Evolutionary conservation across 2,329 filamentous ascomycete species (phyloP).

Genomic region (Ilyonectria mors-panacis): DNA sequence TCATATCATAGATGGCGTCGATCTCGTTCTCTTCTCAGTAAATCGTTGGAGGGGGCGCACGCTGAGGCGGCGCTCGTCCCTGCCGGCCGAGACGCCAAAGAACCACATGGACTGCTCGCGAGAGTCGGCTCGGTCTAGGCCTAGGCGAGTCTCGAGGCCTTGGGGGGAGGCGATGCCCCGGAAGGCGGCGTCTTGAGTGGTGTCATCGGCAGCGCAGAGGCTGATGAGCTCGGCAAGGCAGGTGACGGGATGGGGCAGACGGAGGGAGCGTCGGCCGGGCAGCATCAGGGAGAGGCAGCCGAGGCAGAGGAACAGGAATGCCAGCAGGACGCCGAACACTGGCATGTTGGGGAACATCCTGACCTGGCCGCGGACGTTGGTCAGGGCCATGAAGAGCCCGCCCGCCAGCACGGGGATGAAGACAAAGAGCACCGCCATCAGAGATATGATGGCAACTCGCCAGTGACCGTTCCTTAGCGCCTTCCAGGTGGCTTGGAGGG

Average conservation of each 20-base stretch:
- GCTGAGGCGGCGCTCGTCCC: conserved; percentile 60
- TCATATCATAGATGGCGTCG: conserved; percentile 47
- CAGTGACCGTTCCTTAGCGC: conserved; percentile 75
- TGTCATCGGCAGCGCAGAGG: conserved; percentile 80
- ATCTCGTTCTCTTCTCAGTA: conserved; percentile 58
- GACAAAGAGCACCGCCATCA: conserved; percentile 71
- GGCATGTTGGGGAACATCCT: conserved; percentile 81
- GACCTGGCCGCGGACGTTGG: conserved; percentile 64
- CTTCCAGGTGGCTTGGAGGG: conserved; percentile 70
- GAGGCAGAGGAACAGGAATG: conserved; percentile 79
- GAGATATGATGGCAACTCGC: conserved; percentile 73
- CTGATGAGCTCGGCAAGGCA: conserved; percentile 84
- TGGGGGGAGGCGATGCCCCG: conserved; percentile 75
- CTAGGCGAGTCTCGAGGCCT: conserved; percentile 79
- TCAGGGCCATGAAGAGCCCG: conserved; percentile 82
- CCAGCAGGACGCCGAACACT: conserved; percentile 80
- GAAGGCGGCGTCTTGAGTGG: conserved; percentile 82
- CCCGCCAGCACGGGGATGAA: conserved; percentile 78
- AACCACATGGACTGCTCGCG: conserved; percentile 68
- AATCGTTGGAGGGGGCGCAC: conserved; percentile 62
- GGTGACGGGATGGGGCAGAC: conserved; percentile 80
- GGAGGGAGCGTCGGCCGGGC: conserved; percentile 71
- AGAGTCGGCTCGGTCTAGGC: conserved; percentile 62
- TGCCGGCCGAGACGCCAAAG: conserved; percentile 60
- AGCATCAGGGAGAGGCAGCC: conserved; percentile 74